Evolutionary conservation across 2,329 filamentous ascomycete genomes (phyloP), one percentile per base, ranked within the genome.

Genomic region (Verticillium dahliae): DNA sequence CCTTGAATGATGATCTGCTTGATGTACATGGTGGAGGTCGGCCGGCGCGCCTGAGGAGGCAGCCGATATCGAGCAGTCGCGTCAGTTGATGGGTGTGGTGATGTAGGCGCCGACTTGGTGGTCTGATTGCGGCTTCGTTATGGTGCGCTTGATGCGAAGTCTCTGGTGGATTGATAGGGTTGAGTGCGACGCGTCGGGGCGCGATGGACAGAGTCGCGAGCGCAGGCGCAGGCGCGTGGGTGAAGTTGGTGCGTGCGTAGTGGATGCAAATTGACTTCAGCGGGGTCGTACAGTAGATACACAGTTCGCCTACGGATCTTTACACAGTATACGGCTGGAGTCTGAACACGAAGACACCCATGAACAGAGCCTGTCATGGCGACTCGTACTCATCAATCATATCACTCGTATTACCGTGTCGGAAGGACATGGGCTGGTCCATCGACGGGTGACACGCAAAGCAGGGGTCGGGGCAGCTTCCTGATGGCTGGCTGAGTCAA

Each of bases 1-100:
- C 95, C 95, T 77, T 99, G 95, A 74, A 99, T 98, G 76, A 97
- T 98, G 76, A 98, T 97, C 81, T 99, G 95, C 78, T 99, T 99
- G 85, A 99, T 97, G 81, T 96, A 95, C 93, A 97, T 97, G 73
- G 70, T 81, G 75, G 71, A 41, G 60, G 14, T 54, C 38, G 59
- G 57, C 59, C 45, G 61, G 58, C 55, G 61, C 63, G 34, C 61
- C 62, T 61, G 59, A 58, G 58, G 62, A 60, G 61, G 64, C 64
- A 58, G 64, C 64, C 41, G 58, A 56, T 56, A 22, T 22, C 22
- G 45, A 27, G n/a, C 45, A 50, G 45, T 27, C n/a, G 45, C n/a
- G 45, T 50, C 45, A 50, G 15, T 50, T 50, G 45, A 22, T 22
- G 45, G 18, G n/a, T 50, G 15, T 50, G 45, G 5, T 50, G 45